Percentiles rank a stretch among this genome's conserved stretches.
Conservation (phyloP, 257 asterid species). For the Eucommia ulmoides region DNA sequence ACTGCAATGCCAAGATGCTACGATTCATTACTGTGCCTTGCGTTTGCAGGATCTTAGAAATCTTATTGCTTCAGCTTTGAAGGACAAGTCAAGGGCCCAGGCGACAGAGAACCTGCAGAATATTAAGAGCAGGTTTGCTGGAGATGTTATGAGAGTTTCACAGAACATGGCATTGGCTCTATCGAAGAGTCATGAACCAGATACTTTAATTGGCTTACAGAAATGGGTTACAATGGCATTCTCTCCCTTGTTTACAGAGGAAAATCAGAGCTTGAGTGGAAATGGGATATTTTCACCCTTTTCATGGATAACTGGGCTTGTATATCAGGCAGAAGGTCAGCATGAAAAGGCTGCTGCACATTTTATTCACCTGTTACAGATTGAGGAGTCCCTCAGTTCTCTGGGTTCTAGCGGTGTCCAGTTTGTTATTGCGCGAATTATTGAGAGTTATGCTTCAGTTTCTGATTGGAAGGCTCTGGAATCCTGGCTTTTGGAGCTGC, state of each 20-base stretch:
- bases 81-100: conserved; percentile 60
- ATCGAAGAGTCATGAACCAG: conserved; percentile 70
- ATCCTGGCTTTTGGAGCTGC: conserved; percentile 90
- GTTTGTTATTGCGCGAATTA: conserved; percentile 72
- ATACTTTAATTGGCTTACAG: conserved; percentile 72
- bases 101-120: conserved; percentile 46
- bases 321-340: conserved; percentile 79
- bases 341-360: conserved; percentile 97
- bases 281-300: conserved; percentile 37
- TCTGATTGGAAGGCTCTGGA: conserved; percentile 98
- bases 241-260: conserved; percentile 61
- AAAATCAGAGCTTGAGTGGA: conserved; percentile 34
- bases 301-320: conserved; percentile 93
- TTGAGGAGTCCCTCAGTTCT: conserved; percentile 71
- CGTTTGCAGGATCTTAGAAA: conserved; percentile 65
- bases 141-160: conserved; percentile 55
- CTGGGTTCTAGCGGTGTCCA: conserved; percentile 91
- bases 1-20: conserved; percentile 81
- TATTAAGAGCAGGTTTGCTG: conserved; percentile 52
- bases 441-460: conserved; percentile 72
- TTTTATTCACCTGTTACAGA: conserved; percentile 68
- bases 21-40: conserved; percentile 63
- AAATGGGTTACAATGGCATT: conserved; percentile 71
- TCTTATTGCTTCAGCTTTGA: conserved; percentile 43
- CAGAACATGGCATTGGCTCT: conserved; percentile 62